Evolutionary conservation across 768 basidiomycete genomes (phyloP), one percentile per base, ranked within the genome.

Genomic region (Fibroporia radiculosa): DNA sequence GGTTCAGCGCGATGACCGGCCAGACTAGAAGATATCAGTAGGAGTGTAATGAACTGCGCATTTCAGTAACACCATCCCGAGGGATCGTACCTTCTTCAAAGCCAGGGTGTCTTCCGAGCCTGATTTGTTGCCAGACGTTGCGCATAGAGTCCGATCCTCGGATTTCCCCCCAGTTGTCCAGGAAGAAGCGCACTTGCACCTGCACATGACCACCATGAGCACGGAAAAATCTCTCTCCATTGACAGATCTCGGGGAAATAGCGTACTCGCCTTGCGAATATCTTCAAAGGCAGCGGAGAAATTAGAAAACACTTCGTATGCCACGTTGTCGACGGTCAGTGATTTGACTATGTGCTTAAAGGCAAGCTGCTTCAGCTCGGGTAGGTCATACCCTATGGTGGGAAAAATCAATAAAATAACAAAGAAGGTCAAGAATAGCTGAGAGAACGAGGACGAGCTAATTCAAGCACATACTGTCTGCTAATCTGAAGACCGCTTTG

Each of bases 201-300:
- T 72, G 32, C 11, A 33, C n/a, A 16, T 22, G 8, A 23, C 5
- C 19, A 19, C n/a, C 19, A 13, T 10, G 19, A 24, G 16, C 16
- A 13, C 22, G 25, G 22, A 38, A n/a, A 16, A 13, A 27, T 14
- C 10, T 11, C 4, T n/a, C 18, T 22, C 19, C 24, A 24, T 22
- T 19, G 29, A 42, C 32, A 35, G 16, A 18, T 35, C 34, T 8
- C 34, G 8, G 34, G 16, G 10, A 35, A n/a, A n/a, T 8, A 8
- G 14, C 20, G 13, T 12, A 18, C 34, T 38, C 38, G 78, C 84
- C 73, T 84, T 86, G 41, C 89, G 71, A 22, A 93, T 79, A 34
- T 86, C 82, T 42, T 84, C 81, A 53, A 88, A 92, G 0, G 80
- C 78, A 4, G 84, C 83, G 4, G 86, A 81, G 65, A 93, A 92